Evolutionary conservation across 306 rosid genomes (phyloP).

Genomic region (Cicer yamashitae): DNA sequence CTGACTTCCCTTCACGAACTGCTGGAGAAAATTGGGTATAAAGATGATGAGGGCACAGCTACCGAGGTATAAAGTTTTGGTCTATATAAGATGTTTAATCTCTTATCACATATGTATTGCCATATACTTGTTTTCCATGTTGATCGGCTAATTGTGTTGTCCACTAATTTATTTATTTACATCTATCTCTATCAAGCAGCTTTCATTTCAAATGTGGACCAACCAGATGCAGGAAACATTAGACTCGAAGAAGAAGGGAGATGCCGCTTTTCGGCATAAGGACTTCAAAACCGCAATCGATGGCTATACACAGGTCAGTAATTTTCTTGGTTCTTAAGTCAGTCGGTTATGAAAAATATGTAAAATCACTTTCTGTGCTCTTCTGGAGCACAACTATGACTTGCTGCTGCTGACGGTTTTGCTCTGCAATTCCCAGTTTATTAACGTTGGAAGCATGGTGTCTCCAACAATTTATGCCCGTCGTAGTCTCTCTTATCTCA

Average conservation of each 20-base stretch:
- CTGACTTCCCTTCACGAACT: slow-evolving; percentile 87
- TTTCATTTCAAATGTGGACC: slow-evolving; percentile 99
- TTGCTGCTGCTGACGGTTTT: slow-evolving; percentile 49
- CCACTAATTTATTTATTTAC: slow-evolving; percentile 21
- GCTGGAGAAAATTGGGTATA: slow-evolving; percentile 83
- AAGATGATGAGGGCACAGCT: slow-evolving; percentile 95
- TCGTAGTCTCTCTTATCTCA: slow-evolving; percentile 79
- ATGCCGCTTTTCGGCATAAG: slow-evolving; percentile 78
- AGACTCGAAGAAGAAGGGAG: slow-evolving; percentile 92
- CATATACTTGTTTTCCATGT: slow-evolving; percentile 19
- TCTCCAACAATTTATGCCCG: slow-evolving; percentile 95
- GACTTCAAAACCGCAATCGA: slow-evolving; percentile 75
- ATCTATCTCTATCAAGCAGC: slow-evolving; percentile 58
- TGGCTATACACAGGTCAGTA: slow-evolving; percentile 75
- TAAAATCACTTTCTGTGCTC: slow-evolving; percentile 20
- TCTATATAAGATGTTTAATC: slow-evolving; percentile 3
- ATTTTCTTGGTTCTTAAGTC: slow-evolving; percentile 26
- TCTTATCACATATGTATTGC: slow-evolving; percentile 21
- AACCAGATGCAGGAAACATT: slow-evolving; percentile 95
- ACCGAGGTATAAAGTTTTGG: slow-evolving; percentile 70
- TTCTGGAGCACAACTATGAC: slow-evolving; percentile 34
- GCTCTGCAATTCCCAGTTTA: slow-evolving; percentile 66
- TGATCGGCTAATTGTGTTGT: neutral
- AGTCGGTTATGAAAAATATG: slow-evolving; percentile 24
- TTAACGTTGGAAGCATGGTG: slow-evolving; percentile 83